Conservation (phyloP, 1,284 basidiomycete species). For the Gymnopus androsaceus region DNA sequence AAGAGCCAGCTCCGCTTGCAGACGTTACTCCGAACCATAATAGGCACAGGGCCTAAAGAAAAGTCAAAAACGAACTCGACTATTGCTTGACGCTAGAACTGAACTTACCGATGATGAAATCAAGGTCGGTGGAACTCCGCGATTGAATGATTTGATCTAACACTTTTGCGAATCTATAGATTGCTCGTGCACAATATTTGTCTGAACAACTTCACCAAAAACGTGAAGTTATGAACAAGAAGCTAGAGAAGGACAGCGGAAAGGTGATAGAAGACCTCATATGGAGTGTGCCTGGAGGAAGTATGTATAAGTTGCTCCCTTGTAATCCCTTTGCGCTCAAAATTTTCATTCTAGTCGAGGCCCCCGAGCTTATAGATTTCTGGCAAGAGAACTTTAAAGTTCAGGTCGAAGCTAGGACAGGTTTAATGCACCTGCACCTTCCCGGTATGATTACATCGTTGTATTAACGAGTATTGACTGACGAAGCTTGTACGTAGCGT, state of each 20-base stretch:
- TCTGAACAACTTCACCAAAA: slow-evolving; percentile 58
- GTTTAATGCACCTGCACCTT: slow-evolving; percentile 43
- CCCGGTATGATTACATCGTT: slow-evolving; percentile 26
- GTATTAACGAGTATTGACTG: background rate
- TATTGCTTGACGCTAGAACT: slow-evolving; percentile 63
- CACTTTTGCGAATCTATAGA: slow-evolving; percentile 36
- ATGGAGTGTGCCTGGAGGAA: slow-evolving; percentile 64
- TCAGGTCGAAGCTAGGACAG: slow-evolving; percentile 63
- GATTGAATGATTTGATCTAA: background rate
- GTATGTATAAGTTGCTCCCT: slow-evolving; percentile 35
- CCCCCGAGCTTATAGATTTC: slow-evolving; percentile 64
- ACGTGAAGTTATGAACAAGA: slow-evolving; percentile 53
- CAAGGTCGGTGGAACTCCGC: slow-evolving; percentile 45
- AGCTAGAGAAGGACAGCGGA: slow-evolving; percentile 54
- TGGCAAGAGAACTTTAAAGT: slow-evolving; percentile 71
- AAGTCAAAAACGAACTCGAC: slow-evolving; percentile 38
- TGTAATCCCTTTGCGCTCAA: background rate
- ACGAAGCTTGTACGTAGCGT: background rate
- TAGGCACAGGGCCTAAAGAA: slow-evolving; percentile 28
- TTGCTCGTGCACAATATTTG: slow-evolving; percentile 66
- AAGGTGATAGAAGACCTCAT: slow-evolving; percentile 63
- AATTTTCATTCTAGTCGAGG: slow-evolving; percentile 50
- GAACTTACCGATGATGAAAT: slow-evolving; percentile 80
- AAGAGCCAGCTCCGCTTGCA: slow-evolving; percentile 23
- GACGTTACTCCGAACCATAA: slow-evolving; percentile 33